Evolutionary conservation across 139 green algal genomes (phyloP).

Genomic region (Raphidocelis subcapitata): DNA sequence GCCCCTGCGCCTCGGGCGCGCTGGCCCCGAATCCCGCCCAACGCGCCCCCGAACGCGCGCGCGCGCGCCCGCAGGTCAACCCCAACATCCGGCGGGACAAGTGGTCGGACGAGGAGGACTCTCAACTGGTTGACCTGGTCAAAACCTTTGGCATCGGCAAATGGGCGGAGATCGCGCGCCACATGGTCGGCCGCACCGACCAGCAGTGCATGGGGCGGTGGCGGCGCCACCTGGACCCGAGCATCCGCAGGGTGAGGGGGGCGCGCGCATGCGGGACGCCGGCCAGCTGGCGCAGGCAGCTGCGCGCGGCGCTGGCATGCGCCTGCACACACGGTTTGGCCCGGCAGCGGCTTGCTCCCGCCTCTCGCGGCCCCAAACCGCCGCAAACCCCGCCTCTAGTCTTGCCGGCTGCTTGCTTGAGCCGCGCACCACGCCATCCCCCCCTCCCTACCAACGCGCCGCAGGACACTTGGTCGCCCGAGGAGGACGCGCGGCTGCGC

Average conservation of each 20-base stretch:
- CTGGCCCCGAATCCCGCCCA: too few relatives aligned
- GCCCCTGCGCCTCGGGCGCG: too few relatives aligned
- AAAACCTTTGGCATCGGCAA: neutral
- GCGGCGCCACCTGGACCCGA: conserved; percentile 77
- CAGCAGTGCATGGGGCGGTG: conserved; percentile 90
- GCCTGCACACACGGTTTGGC: too few relatives aligned
- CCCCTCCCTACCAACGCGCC: too few relatives aligned
- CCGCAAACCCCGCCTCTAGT: too few relatives aligned
- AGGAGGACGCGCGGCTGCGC: conserved; percentile 65
- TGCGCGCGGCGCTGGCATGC: too few relatives aligned
- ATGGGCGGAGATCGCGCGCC: conserved; percentile 73
- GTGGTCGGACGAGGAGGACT: conserved; percentile 71
- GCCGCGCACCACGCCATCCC: too few relatives aligned
- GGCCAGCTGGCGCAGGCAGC: conserved; percentile 38
- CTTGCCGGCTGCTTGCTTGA: too few relatives aligned
- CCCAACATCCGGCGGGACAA: conserved; percentile 75
- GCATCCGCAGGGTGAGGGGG: conserved; percentile 40
- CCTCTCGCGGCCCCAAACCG: too few relatives aligned
- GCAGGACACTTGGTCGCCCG: conserved; percentile 51
- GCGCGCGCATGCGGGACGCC: conserved; percentile 52
- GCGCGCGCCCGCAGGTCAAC: conserved; percentile 60
- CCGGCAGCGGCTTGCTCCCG: too few relatives aligned
- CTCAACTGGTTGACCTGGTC: conserved; percentile 50
- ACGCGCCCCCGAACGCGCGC: too few relatives aligned
- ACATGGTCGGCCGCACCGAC: conserved; percentile 66